A percentile compares a stretch with the other conserved stretches of the same genome.
phyloP scores from a whole-genome alignment of 768 basidiomycete genomes.

The Suillus americanus region DNA sequence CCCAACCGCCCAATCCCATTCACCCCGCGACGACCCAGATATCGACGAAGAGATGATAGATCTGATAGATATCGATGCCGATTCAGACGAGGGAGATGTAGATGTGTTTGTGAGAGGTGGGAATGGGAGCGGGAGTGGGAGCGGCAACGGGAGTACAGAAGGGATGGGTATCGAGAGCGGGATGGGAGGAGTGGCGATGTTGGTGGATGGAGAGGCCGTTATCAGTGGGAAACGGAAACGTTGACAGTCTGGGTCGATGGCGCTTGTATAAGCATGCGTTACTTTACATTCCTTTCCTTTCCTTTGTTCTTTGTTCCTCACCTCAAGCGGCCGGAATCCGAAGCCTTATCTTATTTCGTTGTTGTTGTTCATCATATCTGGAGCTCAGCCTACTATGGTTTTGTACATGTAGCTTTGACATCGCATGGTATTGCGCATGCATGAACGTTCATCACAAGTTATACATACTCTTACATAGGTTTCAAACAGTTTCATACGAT shows the following conservation, averaged over 20 bases:
- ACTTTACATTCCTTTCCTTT: neutral
- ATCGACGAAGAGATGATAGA: constrained; percentile 31
- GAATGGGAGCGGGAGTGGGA: constrained; percentile 9
- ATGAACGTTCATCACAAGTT: neutral
- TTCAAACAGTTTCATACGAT: neutral
- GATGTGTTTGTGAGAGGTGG: constrained; percentile 15
- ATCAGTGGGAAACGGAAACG: constrained; percentile 16
- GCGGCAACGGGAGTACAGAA: constrained; percentile 10
- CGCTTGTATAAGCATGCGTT: neutral
- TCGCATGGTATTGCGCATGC: neutral
- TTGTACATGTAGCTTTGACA: neutral
- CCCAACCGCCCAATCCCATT: neutral
- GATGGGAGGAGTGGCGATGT: neutral
- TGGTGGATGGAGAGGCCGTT: constrained; percentile 9
- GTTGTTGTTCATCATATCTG: neutral
- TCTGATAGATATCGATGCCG: constrained; percentile 7
- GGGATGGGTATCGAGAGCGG: constrained; percentile 2
- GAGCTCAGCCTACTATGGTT: neutral
- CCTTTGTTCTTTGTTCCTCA: neutral
- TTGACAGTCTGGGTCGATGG: neutral
- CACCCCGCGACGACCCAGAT: constrained; percentile 4
- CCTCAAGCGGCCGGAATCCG: neutral
- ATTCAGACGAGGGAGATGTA: constrained; percentile 12
- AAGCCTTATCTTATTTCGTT: neutral
- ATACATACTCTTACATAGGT: neutral